These are phyloP conservation scores for Blastosporella zonata DNA, from an alignment of 1,284 basidiomycete genomes.

Conservation along the genomic window DNA sequence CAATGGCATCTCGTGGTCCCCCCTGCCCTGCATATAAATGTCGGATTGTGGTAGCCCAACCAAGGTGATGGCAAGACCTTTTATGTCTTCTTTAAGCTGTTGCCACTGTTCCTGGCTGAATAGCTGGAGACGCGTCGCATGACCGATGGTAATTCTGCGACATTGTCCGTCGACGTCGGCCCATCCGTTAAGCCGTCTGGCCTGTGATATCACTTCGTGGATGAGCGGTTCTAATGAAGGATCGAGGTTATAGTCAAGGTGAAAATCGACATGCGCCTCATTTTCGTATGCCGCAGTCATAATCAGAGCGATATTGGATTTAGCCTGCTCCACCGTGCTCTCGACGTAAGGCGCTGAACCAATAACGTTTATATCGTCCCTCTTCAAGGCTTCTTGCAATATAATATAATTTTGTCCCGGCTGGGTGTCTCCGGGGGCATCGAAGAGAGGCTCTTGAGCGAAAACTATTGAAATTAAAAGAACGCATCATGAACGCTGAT, in stretches of 20 bases:
- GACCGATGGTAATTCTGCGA: slow-evolving; percentile 50
- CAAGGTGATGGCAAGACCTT: slow-evolving; percentile 46
- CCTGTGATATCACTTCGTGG: slow-evolving; percentile 45
- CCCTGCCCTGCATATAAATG: slow-evolving; percentile 62
- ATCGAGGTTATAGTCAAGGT: slow-evolving; percentile 65
- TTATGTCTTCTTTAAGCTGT: slow-evolving; percentile 33
- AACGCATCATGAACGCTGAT: slow-evolving; percentile 10
- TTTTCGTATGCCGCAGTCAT: slow-evolving; percentile 43
- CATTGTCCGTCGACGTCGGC: slow-evolving; percentile 6
- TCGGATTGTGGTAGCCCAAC: slow-evolving; percentile 62
- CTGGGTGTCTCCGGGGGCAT: slow-evolving; percentile 25
- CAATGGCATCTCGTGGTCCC: slow-evolving; percentile 28
- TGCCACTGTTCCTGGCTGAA: slow-evolving; percentile 47
- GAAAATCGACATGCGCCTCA: slow-evolving; percentile 53
- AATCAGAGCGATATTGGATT: slow-evolving; percentile 51
- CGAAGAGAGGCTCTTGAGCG: slow-evolving; percentile 59
- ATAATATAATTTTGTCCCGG: slow-evolving; percentile 45
- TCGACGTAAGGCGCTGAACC: slow-evolving; percentile 69
- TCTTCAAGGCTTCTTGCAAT: slow-evolving; percentile 36
- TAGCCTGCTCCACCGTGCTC: slow-evolving; percentile 41
- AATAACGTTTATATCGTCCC: slow-evolving; percentile 42
- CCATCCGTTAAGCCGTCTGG: slow-evolving; percentile 16
- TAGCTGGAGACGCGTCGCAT: slow-evolving; percentile 56
- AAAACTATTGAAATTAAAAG: slow-evolving; percentile 43
- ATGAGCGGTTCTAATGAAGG: slow-evolving; percentile 48